Conservation (phyloP, 148 eudicot species). For the Camellia sinensis region DNA sequence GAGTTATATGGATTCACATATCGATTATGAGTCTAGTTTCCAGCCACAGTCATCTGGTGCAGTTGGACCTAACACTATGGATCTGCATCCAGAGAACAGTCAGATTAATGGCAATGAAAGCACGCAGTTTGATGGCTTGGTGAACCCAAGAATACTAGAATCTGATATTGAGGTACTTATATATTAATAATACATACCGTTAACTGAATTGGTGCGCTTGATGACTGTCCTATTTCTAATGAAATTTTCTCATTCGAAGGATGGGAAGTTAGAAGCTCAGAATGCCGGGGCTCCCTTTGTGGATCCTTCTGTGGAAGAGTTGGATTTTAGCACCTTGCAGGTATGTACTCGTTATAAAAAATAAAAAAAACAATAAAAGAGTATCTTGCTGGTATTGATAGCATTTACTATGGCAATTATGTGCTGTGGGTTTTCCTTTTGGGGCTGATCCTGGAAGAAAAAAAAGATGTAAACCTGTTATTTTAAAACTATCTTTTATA, state of each 20-base stretch:
- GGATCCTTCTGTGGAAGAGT: conserved; percentile 33
- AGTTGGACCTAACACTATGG: conserved; percentile 31
- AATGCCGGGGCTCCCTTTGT: conserved; percentile 41
- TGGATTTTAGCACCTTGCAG: conserved; percentile 48
- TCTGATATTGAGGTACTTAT: conserved; percentile 37
- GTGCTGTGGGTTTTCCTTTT: neutral
- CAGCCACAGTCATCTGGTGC: conserved; percentile 28
- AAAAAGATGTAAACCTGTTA: neutral
- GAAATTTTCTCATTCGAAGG: conserved; percentile 22
- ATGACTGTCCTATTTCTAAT: conserved; percentile 3
- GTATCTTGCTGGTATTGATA: neutral
- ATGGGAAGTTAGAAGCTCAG: conserved; percentile 26
- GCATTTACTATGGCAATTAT: no score
- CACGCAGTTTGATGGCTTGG: conserved; percentile 35
- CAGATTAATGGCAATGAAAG: conserved; percentile 32
- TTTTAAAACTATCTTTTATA: no score
- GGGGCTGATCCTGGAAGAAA: neutral
- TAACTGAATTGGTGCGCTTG: conserved; percentile 7
- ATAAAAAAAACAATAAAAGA: no score
- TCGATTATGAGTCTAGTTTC: conserved; percentile 29
- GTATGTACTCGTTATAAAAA: neutral
- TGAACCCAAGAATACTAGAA: conserved; percentile 26
- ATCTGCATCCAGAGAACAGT: conserved; percentile 28
- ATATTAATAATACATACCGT: neutral
- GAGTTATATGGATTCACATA: conserved; percentile 34